Conservation (phyloP, 2,329 filamentous ascomycete species). For the Gnomoniopsis smithogilvyi region DNA sequence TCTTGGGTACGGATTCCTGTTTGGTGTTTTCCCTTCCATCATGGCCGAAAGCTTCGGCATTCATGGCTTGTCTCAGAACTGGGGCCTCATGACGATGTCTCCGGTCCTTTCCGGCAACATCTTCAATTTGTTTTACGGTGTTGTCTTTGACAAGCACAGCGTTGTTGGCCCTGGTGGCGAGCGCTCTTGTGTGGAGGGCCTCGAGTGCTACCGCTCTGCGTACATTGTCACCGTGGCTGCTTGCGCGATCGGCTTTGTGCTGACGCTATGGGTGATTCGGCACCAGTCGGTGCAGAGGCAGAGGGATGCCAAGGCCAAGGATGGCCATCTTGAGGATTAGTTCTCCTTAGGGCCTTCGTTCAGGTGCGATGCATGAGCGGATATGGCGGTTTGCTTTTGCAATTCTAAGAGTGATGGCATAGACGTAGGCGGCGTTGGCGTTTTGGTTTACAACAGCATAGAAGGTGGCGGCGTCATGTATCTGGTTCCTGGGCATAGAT, state of each 20-base stretch:
- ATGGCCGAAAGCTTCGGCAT: constrained; percentile 90
- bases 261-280: constrained; percentile 69
- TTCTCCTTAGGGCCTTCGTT: neutral
- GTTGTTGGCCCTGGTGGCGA: constrained; percentile 65
- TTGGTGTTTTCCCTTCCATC: constrained; percentile 89
- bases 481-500: neutral
- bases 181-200: constrained; percentile 70
- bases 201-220: constrained; percentile 76
- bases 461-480: neutral
- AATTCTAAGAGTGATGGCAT: neutral
- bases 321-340: constrained; percentile 32
- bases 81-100: constrained; percentile 90
- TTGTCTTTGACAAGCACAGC: constrained; percentile 78
- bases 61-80: constrained; percentile 86
- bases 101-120: constrained; percentile 85
- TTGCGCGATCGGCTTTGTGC: constrained; percentile 63
- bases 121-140: constrained; percentile 89
- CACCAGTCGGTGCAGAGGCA: constrained; percentile 46
- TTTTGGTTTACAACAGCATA: neutral
- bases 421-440: neutral
- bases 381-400: neutral
- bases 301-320: constrained; percentile 34
- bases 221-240: constrained; percentile 76
- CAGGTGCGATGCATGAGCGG: neutral
- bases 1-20: constrained; percentile 87